Evolutionary conservation across 2,329 filamentous ascomycete genomes (phyloP).

Genomic region (Microsporum ferrugineum): DNA sequence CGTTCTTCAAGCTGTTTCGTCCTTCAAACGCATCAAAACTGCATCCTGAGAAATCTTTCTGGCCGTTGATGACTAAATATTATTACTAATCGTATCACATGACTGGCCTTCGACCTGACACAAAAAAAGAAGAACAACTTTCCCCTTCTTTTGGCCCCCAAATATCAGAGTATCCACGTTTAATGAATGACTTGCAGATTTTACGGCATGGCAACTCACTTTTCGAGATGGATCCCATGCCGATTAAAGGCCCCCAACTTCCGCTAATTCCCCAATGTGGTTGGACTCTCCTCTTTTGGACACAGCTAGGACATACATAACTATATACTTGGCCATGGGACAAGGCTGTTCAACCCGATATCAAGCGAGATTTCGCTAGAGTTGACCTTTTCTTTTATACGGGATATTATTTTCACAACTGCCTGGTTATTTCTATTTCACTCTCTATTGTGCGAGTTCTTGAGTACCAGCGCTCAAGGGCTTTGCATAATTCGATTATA

Average conservation of each 20-base stretch:
- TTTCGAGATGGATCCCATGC: neutral
- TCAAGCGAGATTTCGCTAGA: neutral
- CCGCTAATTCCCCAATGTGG: neutral
- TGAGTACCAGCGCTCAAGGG: neutral
- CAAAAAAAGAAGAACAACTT: neutral
- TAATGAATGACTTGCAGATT: neutral
- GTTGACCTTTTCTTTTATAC: neutral
- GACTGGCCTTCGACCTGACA: neutral
- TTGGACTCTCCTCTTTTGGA: neutral
- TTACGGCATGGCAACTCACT: neutral
- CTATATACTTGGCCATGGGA: neutral
- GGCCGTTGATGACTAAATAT: neutral
- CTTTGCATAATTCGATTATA: neutral
- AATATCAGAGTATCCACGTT: neutral
- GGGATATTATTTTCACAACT: neutral
- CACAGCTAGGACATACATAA: neutral
- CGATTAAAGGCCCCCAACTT: neutral
- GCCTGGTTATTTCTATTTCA: neutral
- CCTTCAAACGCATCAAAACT: neutral
- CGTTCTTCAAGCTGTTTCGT: neutral
- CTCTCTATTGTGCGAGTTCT: neutral
- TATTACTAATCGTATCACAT: neutral
- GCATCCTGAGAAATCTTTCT: neutral
- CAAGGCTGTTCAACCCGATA: neutral
- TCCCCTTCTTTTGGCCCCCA: neutral